These are phyloP conservation scores for Xylariaceae sp. DNA, from an alignment of 2,329 filamentous ascomycete species.

Conservation along the genomic window DNA sequence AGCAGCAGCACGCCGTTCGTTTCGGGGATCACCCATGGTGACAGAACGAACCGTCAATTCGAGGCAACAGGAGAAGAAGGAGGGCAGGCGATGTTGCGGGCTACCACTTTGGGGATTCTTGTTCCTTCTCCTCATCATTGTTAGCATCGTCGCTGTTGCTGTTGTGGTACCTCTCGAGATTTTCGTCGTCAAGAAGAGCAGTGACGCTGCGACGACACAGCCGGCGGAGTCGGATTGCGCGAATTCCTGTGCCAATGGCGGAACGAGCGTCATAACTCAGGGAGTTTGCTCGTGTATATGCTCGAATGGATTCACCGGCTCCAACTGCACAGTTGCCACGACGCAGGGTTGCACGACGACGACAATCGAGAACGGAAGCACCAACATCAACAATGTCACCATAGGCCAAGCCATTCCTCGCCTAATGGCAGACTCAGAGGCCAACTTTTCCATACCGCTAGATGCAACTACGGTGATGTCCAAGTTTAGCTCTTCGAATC, in stretches of 20 bases:
- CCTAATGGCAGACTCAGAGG: slow-evolving; percentile 60
- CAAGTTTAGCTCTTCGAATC: slow-evolving; percentile 68
- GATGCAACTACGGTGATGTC: slow-evolving; percentile 65
- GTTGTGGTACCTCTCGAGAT: slow-evolving; percentile 72
- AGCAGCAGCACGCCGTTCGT: slow-evolving; percentile 22
- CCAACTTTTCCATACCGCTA: slow-evolving; percentile 73
- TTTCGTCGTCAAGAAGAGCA: slow-evolving; percentile 53
- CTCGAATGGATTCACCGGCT: slow-evolving; percentile 75
- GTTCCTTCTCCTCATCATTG: slow-evolving; percentile 56
- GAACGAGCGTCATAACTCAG: slow-evolving; percentile 65
- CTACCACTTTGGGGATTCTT: slow-evolving; percentile 77
- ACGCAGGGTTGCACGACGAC: slow-evolving; percentile 51
- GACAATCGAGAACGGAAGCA: slow-evolving; percentile 34
- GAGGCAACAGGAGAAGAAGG: slow-evolving; percentile 11
- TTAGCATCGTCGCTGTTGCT: slow-evolving; percentile 74
- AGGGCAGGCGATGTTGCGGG: slow-evolving; percentile 70
- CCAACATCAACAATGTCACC: slow-evolving; percentile 62
- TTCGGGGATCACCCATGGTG: slow-evolving; percentile 13
- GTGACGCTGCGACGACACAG: slow-evolving; percentile 29
- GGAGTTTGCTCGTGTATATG: slow-evolving; percentile 81
- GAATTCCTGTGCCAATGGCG: slow-evolving; percentile 74
- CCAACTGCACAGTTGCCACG: slow-evolving; percentile 44
- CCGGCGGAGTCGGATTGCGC: slow-evolving; percentile 50
- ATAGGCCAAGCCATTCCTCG: slow-evolving; percentile 75
- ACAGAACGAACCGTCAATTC: slow-evolving; percentile 5